phyloP scores from a whole-genome alignment of 768 basidiomycete species.

The Antrodiella citrinella region DNA sequence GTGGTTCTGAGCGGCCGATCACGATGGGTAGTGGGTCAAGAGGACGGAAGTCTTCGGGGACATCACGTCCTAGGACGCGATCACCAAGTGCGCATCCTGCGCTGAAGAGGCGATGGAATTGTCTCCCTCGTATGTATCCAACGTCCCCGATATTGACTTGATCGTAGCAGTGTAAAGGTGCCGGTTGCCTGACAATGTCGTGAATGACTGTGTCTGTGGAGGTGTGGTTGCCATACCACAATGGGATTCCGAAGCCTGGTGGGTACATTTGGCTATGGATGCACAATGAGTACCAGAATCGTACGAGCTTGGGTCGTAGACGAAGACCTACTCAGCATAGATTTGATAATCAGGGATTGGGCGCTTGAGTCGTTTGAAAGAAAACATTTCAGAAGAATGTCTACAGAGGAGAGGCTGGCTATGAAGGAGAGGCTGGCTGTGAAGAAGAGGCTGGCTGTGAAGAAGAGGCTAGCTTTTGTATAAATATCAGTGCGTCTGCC shows the following conservation, averaged over 20 bases:
- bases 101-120: conserved; percentile 7
- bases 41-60: conserved; percentile 4
- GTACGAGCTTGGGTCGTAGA: too few species aligned
- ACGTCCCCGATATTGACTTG: conserved; percentile 6
- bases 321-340: background rate
- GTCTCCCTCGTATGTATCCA: conserved; percentile 3
- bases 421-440: too few species aligned
- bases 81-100: conserved; percentile 1
- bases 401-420: too few species aligned
- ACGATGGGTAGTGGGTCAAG: background rate
- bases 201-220: background rate
- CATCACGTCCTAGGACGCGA: conserved; percentile 3
- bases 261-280: background rate
- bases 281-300: background rate
- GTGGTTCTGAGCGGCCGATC: background rate
- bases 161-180: background rate
- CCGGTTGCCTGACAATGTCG: background rate
- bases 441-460: too few species aligned
- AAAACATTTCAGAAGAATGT: too few species aligned
- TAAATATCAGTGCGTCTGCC: too few species aligned
- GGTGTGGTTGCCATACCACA: background rate
- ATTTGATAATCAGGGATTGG: background rate
- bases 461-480: too few species aligned
- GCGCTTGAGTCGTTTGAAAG: too few species aligned
- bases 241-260: background rate